These are phyloP conservation scores for Amyloporia xantha DNA, from an alignment of 768 basidiomycete genomes.

Conservation along the genomic window DNA sequence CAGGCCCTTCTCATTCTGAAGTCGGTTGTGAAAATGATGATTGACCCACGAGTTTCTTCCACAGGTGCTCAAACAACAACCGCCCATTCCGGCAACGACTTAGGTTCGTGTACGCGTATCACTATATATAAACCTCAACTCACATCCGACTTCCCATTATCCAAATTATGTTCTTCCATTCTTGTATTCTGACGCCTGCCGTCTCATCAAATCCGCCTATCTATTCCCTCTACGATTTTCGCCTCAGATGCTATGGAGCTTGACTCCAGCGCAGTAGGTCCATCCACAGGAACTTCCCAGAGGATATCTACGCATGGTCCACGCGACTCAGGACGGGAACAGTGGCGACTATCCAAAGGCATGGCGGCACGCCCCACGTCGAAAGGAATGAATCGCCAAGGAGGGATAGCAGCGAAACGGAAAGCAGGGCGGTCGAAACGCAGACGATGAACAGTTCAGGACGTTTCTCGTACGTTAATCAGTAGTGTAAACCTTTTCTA, in stretches of 20 bases:
- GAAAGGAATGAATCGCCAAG: constrained; percentile 62
- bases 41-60: constrained; percentile 6
- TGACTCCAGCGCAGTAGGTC: constrained; percentile 29
- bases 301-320: constrained; percentile 78
- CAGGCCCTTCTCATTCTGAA: constrained; percentile 1
- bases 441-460: constrained; percentile 47
- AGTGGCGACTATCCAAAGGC: constrained; percentile 81
- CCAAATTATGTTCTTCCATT: no score
- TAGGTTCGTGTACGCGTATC: constrained; percentile 11
- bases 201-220: background rate
- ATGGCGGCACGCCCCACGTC: constrained; percentile 44
- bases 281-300: constrained; percentile 23
- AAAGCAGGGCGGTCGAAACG: constrained; percentile 68
- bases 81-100: constrained; percentile 5
- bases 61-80: constrained; percentile 11
- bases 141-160: background rate
- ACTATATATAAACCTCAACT: background rate
- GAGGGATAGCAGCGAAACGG: constrained; percentile 48
- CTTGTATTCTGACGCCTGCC: no score
- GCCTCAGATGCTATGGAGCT: constrained; percentile 46
- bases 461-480: background rate
- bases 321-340: constrained; percentile 67
- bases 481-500: background rate
- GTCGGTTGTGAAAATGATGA: constrained; percentile 4
- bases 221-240: background rate